A percentile compares a stretch with the other conserved stretches of the same genome.
Conservation (phyloP, 257 asterid genomes). For the Plantago major region DNA sequence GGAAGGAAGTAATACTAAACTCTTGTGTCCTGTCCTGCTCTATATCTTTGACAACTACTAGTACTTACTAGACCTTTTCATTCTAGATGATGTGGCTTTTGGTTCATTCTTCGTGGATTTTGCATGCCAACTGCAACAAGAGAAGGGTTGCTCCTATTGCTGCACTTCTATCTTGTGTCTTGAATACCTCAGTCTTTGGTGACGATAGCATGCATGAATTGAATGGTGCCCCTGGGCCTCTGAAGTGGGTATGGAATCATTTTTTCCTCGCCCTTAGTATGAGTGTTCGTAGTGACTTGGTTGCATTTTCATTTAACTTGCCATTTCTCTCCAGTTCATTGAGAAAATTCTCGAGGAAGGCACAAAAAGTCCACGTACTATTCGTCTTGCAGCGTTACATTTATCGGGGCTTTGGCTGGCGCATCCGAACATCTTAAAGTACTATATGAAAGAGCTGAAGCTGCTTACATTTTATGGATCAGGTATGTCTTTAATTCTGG, state of each 20-base stretch:
- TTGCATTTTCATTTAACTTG: conserved; percentile 13
- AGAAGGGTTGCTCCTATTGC: conserved; percentile 98
- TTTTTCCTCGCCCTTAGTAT: conserved; percentile 3
- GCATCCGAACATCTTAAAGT: conserved; percentile 61
- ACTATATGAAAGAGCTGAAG: conserved; percentile 78
- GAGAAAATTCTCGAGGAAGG: conserved; percentile 91
- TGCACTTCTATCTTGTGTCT: conserved; percentile 81
- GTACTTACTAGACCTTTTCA: conserved; percentile 9
- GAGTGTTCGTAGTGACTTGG: conserved; percentile 10
- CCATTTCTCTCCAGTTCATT: conserved; percentile 50
- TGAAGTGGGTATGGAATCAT: conserved; percentile 67
- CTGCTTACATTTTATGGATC: conserved; percentile 85
- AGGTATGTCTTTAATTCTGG: conserved; percentile 39
- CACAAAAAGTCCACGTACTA: conserved; percentile 93
- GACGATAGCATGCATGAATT: conserved; percentile 65
- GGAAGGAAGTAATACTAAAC: too few species aligned
- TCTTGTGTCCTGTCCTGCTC: not conserved
- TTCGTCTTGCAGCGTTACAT: conserved; percentile 86
- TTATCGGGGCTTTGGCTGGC: conserved; percentile 89
- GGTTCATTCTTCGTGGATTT: conserved; percentile 85
- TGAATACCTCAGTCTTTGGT: conserved; percentile 76
- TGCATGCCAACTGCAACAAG: conserved; percentile 87
- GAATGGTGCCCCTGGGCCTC: conserved; percentile 68
- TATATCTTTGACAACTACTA: conserved; percentile 1
- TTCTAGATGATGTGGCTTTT: conserved; percentile 83